phyloP scores from a whole-genome alignment of 73 alveolate species.

The Effrenium voratum region DNA sequence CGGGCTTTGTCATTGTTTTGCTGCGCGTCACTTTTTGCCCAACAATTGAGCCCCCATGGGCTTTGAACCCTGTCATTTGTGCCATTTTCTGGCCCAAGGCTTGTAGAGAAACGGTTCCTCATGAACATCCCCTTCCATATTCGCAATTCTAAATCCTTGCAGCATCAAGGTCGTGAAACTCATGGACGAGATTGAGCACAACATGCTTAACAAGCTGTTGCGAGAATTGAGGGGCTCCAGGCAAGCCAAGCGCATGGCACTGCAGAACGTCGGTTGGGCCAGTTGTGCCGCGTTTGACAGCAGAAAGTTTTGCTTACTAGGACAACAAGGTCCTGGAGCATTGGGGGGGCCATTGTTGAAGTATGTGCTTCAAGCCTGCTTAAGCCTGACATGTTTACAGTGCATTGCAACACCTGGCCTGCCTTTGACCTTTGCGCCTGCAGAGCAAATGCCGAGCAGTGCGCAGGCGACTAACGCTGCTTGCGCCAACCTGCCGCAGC shows the following conservation, averaged over 20 bases:
- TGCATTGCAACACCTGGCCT: not conserved
- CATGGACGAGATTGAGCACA: conserved; percentile 53
- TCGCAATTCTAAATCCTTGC: not conserved
- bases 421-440: not conserved
- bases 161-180: conserved; percentile 11
- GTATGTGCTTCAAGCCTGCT: not conserved
- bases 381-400: not conserved
- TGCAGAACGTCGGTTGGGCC: too few species aligned
- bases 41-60: not conserved
- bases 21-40: not conserved
- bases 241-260: not conserved
- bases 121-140: not conserved
- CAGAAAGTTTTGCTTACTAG: too few species aligned
- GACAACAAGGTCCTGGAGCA: too few species aligned
- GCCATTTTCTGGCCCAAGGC: not conserved
- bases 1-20: not conserved
- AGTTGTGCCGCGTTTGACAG: too few species aligned
- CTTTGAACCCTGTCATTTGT: not conserved
- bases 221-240: conserved; percentile 25
- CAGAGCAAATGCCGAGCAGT: too few species aligned
- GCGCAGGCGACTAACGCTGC: conserved; percentile 40
- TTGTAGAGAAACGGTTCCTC: not conserved
- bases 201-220: not conserved
- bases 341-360: not conserved
- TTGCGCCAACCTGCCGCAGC: conserved; percentile 68